Evolutionary conservation across 2,329 filamentous ascomycete species (phyloP).

Genomic region (Alternaria hordeiaustralica): DNA sequence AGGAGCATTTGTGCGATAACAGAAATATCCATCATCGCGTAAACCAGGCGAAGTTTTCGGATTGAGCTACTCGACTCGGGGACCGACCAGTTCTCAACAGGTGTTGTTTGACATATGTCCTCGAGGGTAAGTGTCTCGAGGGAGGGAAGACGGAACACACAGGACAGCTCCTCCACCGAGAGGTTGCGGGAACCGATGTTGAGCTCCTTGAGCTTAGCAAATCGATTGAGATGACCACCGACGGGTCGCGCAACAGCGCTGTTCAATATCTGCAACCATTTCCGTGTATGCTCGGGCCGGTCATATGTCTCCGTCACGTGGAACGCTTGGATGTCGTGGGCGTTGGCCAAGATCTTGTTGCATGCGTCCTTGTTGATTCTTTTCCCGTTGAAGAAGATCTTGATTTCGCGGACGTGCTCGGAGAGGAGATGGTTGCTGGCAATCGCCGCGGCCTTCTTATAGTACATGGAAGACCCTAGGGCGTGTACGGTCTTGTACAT

Average conservation of each 20-base stretch:
- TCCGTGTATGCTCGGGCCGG: not conserved
- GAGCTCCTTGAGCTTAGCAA: conserved; percentile 1
- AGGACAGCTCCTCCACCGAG: not conserved
- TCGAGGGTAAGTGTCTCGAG: not conserved
- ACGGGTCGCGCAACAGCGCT: not conserved
- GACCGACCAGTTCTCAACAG: conserved; percentile 7
- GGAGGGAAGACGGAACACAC: conserved; percentile 6
- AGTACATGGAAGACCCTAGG: not conserved
- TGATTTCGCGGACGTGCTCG: not conserved
- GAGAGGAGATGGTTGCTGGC: not conserved
- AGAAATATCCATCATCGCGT: conserved; percentile 4
- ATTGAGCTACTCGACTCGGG: conserved; percentile 5
- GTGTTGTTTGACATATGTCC: not conserved
- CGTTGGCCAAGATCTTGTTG: not conserved
- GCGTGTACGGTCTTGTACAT: conserved; percentile 1
- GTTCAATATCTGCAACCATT: conserved; percentile 2
- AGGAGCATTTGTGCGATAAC: conserved; percentile 5
- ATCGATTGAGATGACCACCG: not conserved
- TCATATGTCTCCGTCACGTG: not conserved
- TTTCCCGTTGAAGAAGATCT: not conserved
- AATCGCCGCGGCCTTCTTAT: not conserved
- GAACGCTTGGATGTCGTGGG: not conserved
- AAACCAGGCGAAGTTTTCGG: not conserved
- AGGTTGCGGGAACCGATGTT: not conserved
- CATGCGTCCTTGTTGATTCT: not conserved